A percentile compares a stretch with the other conserved stretches of the same genome.
These are phyloP conservation scores for Hibiscus syriacus DNA, from an alignment of 345 rosid species.

Conservation along the genomic window DNA sequence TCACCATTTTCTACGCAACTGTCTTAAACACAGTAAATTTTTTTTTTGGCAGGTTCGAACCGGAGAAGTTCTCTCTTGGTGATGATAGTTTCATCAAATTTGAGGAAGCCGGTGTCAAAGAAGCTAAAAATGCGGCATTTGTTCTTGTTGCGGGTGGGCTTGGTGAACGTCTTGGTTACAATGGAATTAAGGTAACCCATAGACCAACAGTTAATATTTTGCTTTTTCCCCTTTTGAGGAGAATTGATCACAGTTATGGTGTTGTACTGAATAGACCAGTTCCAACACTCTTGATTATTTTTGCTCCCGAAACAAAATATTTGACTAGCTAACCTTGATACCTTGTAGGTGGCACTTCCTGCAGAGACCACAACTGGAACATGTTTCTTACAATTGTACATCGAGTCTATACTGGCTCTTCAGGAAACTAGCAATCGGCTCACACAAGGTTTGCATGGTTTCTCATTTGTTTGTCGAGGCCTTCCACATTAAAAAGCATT, in stretches of 20 bases:
- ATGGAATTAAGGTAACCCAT: slow-evolving; percentile 76
- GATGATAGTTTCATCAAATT: slow-evolving; percentile 56
- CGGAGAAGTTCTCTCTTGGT: slow-evolving; percentile 62
- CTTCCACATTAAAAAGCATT: background rate
- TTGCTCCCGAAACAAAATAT: background rate
- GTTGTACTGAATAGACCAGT: background rate
- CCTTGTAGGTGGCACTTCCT: slow-evolving; percentile 89
- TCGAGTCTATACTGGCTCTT: slow-evolving; percentile 77
- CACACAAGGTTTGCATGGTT: slow-evolving; percentile 43
- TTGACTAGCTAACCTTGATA: slow-evolving; percentile 7
- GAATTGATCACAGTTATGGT: background rate
- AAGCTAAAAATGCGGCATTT: slow-evolving; percentile 79
- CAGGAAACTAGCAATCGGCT: slow-evolving; percentile 69
- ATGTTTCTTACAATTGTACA: slow-evolving; percentile 78
- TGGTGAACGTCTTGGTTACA: slow-evolving; percentile 97
- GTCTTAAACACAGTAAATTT: slow-evolving; percentile 23
- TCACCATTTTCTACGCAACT: background rate
- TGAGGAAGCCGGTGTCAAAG: slow-evolving; percentile 68
- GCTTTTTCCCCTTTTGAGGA: background rate
- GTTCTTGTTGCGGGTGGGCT: slow-evolving; percentile 93
- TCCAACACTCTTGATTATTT: slow-evolving; percentile 4
- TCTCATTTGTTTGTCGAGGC: background rate
- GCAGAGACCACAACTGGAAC: slow-evolving; percentile 80
- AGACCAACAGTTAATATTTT: background rate
- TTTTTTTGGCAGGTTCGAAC: slow-evolving; percentile 36